A percentile compares a stretch with the other conserved stretches of the same genome.
Evolutionary conservation across 345 rosid genomes (phyloP).

Genomic region (Rhizophora apiculata): DNA sequence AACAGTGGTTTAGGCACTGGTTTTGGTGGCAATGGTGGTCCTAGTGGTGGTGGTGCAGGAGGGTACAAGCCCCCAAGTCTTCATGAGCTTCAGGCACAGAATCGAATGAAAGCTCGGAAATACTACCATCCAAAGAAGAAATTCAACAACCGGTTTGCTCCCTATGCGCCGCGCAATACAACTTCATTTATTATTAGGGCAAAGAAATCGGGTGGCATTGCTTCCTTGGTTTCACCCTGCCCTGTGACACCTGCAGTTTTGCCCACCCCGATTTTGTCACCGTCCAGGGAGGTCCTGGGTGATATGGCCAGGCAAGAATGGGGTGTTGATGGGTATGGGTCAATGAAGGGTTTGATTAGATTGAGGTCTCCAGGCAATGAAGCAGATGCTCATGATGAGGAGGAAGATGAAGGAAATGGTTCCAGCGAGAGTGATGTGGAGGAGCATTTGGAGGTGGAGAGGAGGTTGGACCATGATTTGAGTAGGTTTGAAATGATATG

Average conservation of each 20-base stretch:
- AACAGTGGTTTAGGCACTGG: slow-evolving; percentile 20
- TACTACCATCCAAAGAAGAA: slow-evolving; percentile 68
- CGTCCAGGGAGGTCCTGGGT: slow-evolving; percentile 79
- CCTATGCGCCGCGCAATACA: slow-evolving; percentile 93
- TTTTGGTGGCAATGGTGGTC: too few species aligned
- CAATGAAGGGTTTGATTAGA: slow-evolving; percentile 95
- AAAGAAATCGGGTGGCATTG: slow-evolving; percentile 84
- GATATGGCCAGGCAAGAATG: slow-evolving; percentile 98
- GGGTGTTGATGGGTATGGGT: slow-evolving; percentile 99
- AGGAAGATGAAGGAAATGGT: slow-evolving; percentile 79
- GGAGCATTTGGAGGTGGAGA: slow-evolving; percentile 93
- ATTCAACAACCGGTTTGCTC: slow-evolving; percentile 61
- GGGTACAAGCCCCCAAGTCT: slow-evolving; percentile 84
- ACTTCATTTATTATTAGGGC: slow-evolving; percentile 84
- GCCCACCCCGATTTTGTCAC: slow-evolving; percentile 84
- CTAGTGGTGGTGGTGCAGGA: slow-evolving; percentile 16
- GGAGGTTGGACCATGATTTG: slow-evolving; percentile 93
- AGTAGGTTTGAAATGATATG: slow-evolving; percentile 97
- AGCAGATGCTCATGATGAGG: slow-evolving; percentile 52
- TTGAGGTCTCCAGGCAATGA: slow-evolving; percentile 70
- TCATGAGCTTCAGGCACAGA: slow-evolving; percentile 77
- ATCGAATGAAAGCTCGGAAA: slow-evolving; percentile 66
- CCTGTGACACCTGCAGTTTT: slow-evolving; percentile 88
- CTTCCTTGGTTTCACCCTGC: slow-evolving; percentile 89
- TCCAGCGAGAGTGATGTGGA: slow-evolving; percentile 97